These are phyloP conservation scores for Diaporthe eres DNA, from an alignment of 2,329 filamentous ascomycete species.

Conservation along the genomic window DNA sequence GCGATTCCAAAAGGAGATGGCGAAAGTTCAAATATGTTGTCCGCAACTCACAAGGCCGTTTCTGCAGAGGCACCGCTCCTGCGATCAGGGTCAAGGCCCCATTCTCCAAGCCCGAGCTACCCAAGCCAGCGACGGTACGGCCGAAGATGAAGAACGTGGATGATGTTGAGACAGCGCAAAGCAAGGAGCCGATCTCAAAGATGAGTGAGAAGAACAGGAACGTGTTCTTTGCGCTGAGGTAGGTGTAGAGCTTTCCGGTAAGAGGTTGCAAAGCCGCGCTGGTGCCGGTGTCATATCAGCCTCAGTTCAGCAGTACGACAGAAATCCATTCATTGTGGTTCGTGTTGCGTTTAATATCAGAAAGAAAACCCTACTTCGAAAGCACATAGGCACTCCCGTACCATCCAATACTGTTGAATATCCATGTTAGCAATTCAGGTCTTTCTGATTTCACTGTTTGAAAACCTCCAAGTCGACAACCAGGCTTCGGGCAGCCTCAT, in stretches of 20 bases:
- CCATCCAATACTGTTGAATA: neutral
- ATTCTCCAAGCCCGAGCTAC: slow-evolving; percentile 27
- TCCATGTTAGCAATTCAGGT: neutral
- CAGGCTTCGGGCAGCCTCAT: too few species aligned
- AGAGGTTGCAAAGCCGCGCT: slow-evolving; percentile 31
- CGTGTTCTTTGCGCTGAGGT: slow-evolving; percentile 17
- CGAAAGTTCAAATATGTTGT: too few species aligned
- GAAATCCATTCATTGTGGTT: too few species aligned
- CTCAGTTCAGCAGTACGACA: too few species aligned
- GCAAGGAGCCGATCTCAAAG: slow-evolving; percentile 25
- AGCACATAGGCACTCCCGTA: slow-evolving; percentile 10
- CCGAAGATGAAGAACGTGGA: slow-evolving; percentile 26
- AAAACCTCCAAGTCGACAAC: too few species aligned
- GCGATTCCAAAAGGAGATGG: neutral
- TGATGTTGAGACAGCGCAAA: slow-evolving; percentile 19
- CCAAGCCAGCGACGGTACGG: slow-evolving; percentile 21
- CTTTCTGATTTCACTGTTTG: neutral
- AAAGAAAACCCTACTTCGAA: neutral
- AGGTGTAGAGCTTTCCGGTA: slow-evolving; percentile 22
- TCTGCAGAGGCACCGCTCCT: neutral
- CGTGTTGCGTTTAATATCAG: too few species aligned
- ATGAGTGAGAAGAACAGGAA: slow-evolving; percentile 17
- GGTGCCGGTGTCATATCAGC: too few species aligned
- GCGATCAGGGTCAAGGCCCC: slow-evolving; percentile 2
- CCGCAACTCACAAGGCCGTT: slow-evolving; percentile 28